Base-by-base conservation (phyloP, 768 basidiomycete genomes). In the Kockovaella imperatae region DNA sequence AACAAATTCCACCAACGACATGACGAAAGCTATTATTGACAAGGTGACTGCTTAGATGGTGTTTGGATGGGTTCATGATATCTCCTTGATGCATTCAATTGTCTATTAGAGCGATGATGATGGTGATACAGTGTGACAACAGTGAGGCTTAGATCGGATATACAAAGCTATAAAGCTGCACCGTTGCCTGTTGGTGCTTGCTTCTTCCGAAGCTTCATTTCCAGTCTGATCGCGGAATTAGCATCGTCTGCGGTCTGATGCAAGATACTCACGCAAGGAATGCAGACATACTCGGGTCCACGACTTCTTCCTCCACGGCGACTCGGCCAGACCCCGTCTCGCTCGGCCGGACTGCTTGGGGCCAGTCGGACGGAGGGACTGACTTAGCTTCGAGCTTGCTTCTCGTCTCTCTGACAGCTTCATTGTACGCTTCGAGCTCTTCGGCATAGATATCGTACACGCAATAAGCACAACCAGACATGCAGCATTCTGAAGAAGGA, bases 381-480 rank as follows among this genome's bases (percentile, higher is more conserved):
- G 46, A 75, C 68, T 0, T 71, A 62, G 1, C 61, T 39, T 11
- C 90, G 78, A 2, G 78, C 73, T 4, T n/a, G n/a, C n/a, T n/a
- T n/a, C n/a, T n/a, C n/a, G n/a, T n/a, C n/a, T 69, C 39, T n/a
- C 78, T 76, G 8, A 89, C 69, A 0, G 80, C 75, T 11, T 77
- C 75, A 21, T 77, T 76, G 73, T 88, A 88, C 11, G 73, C 74
- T 20, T 74, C 73, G 2, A 86, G 68, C 0, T 82, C 78, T 40
- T 88, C 86, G 52, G 85, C 81, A 71, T 89, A 87, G 21, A 89
- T 68, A 58, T 88, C 87, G 71, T 91, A 86, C 6, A 91, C 84
- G 68, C 89, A 91, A n/a, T 90, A 72, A 0, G 87, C 85, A 62
- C 89, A 93, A 25, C 86, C 86, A 2, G 87, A 88, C 88, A 91